These are phyloP conservation scores for Pythium plurisporium DNA, from an alignment of 352 stramenopile genomes.

Conservation along the genomic window DNA sequence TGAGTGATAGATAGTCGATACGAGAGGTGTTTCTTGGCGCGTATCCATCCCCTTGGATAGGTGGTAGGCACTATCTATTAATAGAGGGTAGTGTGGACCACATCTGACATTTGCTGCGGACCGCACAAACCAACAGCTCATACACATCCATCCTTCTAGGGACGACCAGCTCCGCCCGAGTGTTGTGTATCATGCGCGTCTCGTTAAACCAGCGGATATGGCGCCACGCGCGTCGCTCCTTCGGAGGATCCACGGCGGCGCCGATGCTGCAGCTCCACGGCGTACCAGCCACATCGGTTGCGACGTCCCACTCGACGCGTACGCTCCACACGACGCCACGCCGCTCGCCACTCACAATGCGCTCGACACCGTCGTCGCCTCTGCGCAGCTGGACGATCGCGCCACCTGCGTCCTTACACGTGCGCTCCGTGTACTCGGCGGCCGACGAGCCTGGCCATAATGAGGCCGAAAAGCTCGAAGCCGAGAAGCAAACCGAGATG, in stretches of 20 bases:
- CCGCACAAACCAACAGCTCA: slow-evolving; percentile 1
- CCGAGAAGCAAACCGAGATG: background rate
- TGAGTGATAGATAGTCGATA: too few relatives aligned
- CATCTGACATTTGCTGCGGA: too few relatives aligned
- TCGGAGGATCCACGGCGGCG: background rate
- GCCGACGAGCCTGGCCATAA: slow-evolving; percentile 6
- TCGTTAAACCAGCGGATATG: slow-evolving; percentile 26
- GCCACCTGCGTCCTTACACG: background rate
- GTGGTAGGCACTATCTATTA: too few relatives aligned
- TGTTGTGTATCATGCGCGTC: slow-evolving; percentile 12
- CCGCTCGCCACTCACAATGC: background rate
- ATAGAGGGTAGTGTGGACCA: too few relatives aligned
- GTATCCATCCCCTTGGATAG: slow-evolving; percentile 6
- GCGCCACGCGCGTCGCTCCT: slow-evolving; percentile 2
- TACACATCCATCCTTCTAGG: slow-evolving; percentile 7
- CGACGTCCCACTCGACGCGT: background rate
- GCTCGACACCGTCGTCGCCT: background rate
- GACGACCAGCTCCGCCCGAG: background rate
- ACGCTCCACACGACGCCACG: slow-evolving; percentile 7
- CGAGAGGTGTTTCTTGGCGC: background rate
- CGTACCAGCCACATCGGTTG: background rate
- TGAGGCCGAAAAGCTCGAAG: slow-evolving; percentile 7
- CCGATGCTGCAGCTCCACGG: background rate
- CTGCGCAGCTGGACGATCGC: too few relatives aligned
- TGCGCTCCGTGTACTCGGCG: slow-evolving; percentile 16